Base-by-base conservation (phyloP, 257 asterid genomes). In the Voacanga thouarsii region DNA sequence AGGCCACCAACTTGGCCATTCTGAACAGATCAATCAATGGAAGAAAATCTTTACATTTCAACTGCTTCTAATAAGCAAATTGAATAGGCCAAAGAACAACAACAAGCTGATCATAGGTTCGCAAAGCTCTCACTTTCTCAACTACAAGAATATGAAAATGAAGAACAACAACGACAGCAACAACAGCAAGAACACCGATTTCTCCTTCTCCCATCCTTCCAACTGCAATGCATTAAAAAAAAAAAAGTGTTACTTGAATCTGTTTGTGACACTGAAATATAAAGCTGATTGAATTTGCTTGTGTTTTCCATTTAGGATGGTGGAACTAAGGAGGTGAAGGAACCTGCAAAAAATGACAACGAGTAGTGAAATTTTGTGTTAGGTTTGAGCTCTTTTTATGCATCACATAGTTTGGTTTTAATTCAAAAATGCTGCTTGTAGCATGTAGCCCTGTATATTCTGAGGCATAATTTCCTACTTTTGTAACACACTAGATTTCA, bases 131-230 rank as follows among this genome's bases (percentile, higher is more conserved):
- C 74, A 55, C 72, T 80, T 78, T 60, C 69, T 81, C 86, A 84
- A 78, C 78, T 71, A 50, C 51, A 26, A 44, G 71, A 53, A 79
- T 83, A 80, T 71, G 77, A 78, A 10, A 81, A 53, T 76, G 84
- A 74, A 78, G 80, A 70, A 76, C 14, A 80, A 60, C 83, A 75
- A 44, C 81, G 59, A 28, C 61, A 74, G 66, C 81, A 81, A 16
- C 82, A 64, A 73, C 67, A 74, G 80, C 82, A 77, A 79, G 86
- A 75, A 77, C 78, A 71, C 45, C 72, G 57, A 82, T 72, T 83
- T 63, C 37, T 78, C 39, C 59, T 41, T 73, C 84, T 64, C 39
- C 81, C 80, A 75, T 79, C 81, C 23, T 24, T 68, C 73, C 26
- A 69, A 71, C 90, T 85, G 88, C 74, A 78, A 21, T 30, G 57